These are phyloP conservation scores for Saururus chinensis DNA, from an alignment of 164 flowering plant species.

Conservation along the genomic window DNA sequence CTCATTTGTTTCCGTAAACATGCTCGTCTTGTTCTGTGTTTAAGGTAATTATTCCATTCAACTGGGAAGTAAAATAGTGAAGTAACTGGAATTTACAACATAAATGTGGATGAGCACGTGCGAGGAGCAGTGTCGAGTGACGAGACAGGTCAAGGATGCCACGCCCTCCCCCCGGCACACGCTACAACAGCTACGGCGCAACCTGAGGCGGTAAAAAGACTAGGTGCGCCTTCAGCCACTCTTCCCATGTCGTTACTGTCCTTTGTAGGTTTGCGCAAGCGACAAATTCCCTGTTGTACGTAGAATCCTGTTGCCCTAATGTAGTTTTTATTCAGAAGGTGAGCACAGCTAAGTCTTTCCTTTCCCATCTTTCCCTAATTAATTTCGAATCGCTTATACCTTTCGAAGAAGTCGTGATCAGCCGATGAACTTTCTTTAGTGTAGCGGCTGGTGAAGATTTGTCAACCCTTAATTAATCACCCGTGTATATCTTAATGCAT, in stretches of 20 bases:
- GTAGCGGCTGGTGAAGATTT: too few species aligned
- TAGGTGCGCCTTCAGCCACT: neutral
- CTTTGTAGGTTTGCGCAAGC: too few species aligned
- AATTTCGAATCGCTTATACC: too few species aligned
- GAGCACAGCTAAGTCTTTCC: too few species aligned
- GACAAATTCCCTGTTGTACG: too few species aligned
- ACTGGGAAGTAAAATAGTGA: neutral
- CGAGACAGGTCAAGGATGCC: neutral
- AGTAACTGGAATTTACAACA: neutral
- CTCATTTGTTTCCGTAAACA: neutral
- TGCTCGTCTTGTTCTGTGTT: neutral
- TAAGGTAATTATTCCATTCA: neutral
- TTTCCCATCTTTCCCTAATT: too few species aligned
- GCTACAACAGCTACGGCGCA: neutral
- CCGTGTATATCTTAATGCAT: too few species aligned
- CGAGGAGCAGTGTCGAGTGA: neutral
- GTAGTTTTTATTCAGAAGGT: too few species aligned
- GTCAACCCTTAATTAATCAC: too few species aligned
- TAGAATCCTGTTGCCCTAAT: too few species aligned
- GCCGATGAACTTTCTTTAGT: too few species aligned
- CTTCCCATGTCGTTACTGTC: neutral
- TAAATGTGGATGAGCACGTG: neutral
- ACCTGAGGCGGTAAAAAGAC: neutral
- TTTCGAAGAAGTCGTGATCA: too few species aligned
- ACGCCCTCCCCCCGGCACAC: neutral